Evolutionary conservation across 2,329 filamentous ascomycete species (phyloP).

Genomic region (Alternaria triticina): DNA sequence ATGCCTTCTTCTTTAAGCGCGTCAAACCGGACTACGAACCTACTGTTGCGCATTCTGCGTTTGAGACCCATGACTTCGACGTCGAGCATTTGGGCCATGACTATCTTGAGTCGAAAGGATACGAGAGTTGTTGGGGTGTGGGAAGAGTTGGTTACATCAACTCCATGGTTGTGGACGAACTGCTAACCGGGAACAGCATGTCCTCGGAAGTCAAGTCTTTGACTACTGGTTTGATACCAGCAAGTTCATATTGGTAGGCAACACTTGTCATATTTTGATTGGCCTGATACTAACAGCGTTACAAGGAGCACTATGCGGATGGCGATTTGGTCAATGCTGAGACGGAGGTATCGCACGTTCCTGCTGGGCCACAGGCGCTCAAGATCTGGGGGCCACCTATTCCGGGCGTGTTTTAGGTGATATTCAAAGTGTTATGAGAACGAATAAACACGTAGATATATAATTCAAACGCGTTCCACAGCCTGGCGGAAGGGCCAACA

Average conservation of each 20-base stretch:
- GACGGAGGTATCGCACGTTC: neutral
- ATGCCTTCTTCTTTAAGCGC: slow-evolving; percentile 52
- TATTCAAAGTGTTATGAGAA: neutral
- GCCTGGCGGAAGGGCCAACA: neutral
- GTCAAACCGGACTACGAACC: neutral
- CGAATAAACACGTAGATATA: neutral
- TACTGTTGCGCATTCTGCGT: slow-evolving; percentile 67
- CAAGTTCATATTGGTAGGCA: slow-evolving; percentile 8
- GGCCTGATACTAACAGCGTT: neutral
- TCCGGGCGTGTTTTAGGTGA: slow-evolving; percentile 5
- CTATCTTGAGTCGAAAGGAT: slow-evolving; percentile 65
- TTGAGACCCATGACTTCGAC: slow-evolving; percentile 72
- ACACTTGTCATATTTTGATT: neutral
- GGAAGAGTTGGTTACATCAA: slow-evolving; percentile 44
- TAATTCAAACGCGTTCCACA: neutral
- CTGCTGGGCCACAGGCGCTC: slow-evolving; percentile 5
- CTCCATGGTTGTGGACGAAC: neutral
- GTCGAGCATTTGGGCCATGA: slow-evolving; percentile 70
- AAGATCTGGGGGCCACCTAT: slow-evolving; percentile 11
- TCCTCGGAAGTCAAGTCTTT: slow-evolving; percentile 72
- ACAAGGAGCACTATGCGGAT: slow-evolving; percentile 11
- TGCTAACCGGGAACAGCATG: slow-evolving; percentile 50
- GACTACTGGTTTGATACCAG: slow-evolving; percentile 64
- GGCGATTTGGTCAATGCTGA: slow-evolving; percentile 9
- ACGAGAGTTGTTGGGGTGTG: slow-evolving; percentile 70